Evolutionary conservation across 257 asterid genomes (phyloP), one percentile per base, ranked within the genome.

Genomic region (Voacanga thouarsii): DNA sequence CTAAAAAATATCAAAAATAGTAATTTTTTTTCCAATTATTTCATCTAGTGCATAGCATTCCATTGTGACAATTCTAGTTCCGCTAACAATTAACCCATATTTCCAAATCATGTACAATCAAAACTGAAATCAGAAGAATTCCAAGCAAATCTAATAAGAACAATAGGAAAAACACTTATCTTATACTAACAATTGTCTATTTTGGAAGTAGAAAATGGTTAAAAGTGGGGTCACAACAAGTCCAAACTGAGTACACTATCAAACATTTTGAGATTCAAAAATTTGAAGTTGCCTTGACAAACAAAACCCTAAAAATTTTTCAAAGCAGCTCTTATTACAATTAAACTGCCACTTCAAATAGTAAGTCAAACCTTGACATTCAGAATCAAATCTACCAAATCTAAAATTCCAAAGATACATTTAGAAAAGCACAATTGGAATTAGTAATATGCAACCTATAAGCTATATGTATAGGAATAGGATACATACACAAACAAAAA

Each of bases 291-390:
- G 12, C 71, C 24, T 66, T 2, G 12, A 33, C 69, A 21, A 14
- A 19, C 10, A 16, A 18, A 33, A 55, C n/a, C 44, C 70, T n/a
- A 45, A 3, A 63, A 63, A 28, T n/a, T 43, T 39, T 41, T 6
- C 7, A 9, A 12, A 67, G 21, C 51, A 39, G 28, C 51, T 67
- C n/a, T 3, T 39, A 67, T 7, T 67, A 67, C 49, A 41, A 41
- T 67, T 67, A 28, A 67, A 39, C 7, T 30, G 72, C 53, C 28
- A 41, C 3, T 67, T 21, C 26, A 28, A 18, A 66, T 30, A 23
- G 41, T 39, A 67, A 67, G 72, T 67, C 51, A 67, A 67, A 39
- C 72, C n/a, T 66, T 8, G 21, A 67, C 12, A 19, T 67, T 67
- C 30, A 39, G 41, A 67, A 16, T 67, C 51, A 23, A 67, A 67